Evolutionary conservation across 768 basidiomycete genomes (phyloP).

Genomic region (Gyrodon lividus): DNA sequence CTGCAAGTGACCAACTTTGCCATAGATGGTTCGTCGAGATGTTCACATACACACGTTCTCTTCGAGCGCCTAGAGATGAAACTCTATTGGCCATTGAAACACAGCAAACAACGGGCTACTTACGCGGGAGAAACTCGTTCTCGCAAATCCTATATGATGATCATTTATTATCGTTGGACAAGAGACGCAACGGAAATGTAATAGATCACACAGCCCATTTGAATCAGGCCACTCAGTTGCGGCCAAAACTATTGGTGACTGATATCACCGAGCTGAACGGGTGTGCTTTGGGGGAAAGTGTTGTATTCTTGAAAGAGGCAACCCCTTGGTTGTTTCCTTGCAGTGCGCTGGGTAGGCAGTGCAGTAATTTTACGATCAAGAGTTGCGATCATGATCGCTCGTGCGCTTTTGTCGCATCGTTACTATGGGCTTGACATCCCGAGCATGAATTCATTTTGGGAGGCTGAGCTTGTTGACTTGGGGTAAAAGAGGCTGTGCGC

Average conservation of each 20-base stretch:
- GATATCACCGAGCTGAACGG: background rate
- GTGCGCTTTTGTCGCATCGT: background rate
- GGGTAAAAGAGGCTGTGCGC: background rate
- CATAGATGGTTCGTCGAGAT: too few species aligned
- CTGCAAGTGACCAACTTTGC: too few species aligned
- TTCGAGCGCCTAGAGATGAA: background rate
- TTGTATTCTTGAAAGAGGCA: background rate
- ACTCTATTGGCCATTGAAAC: background rate
- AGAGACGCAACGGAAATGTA: background rate
- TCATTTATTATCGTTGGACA: background rate
- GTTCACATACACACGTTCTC: too few species aligned
- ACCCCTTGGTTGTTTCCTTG: background rate
- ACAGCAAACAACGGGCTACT: background rate
- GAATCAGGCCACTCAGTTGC: slow-evolving; percentile 6
- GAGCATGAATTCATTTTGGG: background rate
- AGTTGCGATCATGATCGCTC: background rate
- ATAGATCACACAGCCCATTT: slow-evolving; percentile 14
- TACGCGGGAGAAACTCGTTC: background rate
- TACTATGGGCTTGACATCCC: background rate
- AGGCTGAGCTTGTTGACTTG: background rate
- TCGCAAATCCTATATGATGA: background rate
- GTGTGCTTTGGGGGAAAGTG: background rate
- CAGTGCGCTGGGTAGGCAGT: background rate
- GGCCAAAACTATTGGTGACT: too few species aligned
- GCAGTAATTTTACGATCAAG: background rate